A percentile compares a stretch with the other conserved stretches of the same genome.
Conservation (phyloP, 164 flowering plant genomes). For the Hamamelis virginiana region DNA sequence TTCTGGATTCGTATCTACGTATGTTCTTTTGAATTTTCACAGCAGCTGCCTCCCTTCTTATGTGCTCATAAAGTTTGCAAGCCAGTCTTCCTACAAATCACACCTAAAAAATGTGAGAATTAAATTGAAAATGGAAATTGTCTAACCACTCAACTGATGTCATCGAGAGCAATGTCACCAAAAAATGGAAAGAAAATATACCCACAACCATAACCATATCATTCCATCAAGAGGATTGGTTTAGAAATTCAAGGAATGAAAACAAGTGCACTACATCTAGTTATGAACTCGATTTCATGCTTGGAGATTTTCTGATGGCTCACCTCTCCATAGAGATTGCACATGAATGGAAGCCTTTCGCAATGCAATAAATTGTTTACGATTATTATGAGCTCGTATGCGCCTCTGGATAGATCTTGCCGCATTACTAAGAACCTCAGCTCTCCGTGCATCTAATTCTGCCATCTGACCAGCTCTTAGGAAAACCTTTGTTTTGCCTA, state of each 20-base stretch:
- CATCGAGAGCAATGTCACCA: neutral
- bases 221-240: neutral
- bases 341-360: slow-evolving; percentile 40
- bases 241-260: neutral
- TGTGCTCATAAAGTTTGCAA: slow-evolving; percentile 36
- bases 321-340: slow-evolving; percentile 68
- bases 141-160: slow-evolving; percentile 3
- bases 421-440: slow-evolving; percentile 67
- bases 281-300: neutral
- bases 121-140: neutral
- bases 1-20: slow-evolving; percentile 46
- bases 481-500: slow-evolving; percentile 75
- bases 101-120: neutral
- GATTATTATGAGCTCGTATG: slow-evolving; percentile 56
- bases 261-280: neutral
- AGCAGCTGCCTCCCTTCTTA: slow-evolving; percentile 59
- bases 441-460: slow-evolving; percentile 70
- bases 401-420: slow-evolving; percentile 65
- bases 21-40: slow-evolving; percentile 52
- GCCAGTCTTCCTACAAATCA: slow-evolving; percentile 54
- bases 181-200: neutral
- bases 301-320: slow-evolving; percentile 7
- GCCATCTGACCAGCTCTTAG: slow-evolving; percentile 91
- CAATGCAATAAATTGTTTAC: slow-evolving; percentile 49
- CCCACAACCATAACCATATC: neutral